phyloP scores from a whole-genome alignment of 2,329 filamentous ascomycete species.

The Pseudogymnoascus sp. region DNA sequence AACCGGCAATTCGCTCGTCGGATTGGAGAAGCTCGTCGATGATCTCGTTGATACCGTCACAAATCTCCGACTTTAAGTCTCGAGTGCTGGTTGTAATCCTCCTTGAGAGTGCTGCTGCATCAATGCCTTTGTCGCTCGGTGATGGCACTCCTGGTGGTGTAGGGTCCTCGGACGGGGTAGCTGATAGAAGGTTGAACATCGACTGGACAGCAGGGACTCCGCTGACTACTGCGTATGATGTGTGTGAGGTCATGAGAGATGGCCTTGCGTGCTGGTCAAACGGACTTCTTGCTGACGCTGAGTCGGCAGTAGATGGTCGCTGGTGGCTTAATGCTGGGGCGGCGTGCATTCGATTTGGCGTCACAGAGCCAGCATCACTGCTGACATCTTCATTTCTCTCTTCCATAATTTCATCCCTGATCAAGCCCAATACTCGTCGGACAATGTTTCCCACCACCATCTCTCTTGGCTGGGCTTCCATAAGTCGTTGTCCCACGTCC shows the following conservation, averaged over 20 bases:
- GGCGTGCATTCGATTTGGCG: conserved; percentile 19
- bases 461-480: conserved; percentile 79
- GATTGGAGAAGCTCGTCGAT: conserved; percentile 90
- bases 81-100: conserved; percentile 33
- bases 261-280: conserved; percentile 36
- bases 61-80: conserved; percentile 80
- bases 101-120: conserved; percentile 21
- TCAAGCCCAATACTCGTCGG: conserved; percentile 77
- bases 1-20: conserved; percentile 84
- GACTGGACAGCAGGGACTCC: conserved; percentile 51
- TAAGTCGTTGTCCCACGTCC: conserved; percentile 66
- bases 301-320: neutral
- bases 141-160: conserved; percentile 46
- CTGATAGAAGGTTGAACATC: conserved; percentile 81
- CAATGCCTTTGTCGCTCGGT: conserved; percentile 33
- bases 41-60: conserved; percentile 90
- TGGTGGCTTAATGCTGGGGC: conserved; percentile 12
- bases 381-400: conserved; percentile 54
- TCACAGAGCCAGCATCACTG: conserved; percentile 23
- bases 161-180: conserved; percentile 46
- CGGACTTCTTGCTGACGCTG: neutral
- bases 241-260: conserved; percentile 52
- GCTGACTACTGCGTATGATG: conserved; percentile 52
- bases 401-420: conserved; percentile 83
- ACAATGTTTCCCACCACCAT: conserved; percentile 93